Evolutionary conservation across 2,329 filamentous ascomycete genomes (phyloP), one percentile per base, ranked within the genome.

Genomic region (Fusarium sp.): DNA sequence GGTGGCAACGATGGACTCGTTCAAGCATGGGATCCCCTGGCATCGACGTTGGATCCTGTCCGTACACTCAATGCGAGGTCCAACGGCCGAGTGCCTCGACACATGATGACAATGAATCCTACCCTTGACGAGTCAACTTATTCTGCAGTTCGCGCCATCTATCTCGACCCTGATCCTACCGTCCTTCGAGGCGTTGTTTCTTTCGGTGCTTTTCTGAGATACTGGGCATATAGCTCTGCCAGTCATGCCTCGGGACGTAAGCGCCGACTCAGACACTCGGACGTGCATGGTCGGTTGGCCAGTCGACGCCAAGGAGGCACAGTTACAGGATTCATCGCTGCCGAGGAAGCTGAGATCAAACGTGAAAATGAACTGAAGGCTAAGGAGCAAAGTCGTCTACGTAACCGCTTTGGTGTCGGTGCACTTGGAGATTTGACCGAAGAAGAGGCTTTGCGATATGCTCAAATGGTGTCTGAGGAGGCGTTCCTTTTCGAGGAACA

Each of bases 21-120:
- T 7, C 96, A 98, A 79, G 93, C 94, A 8, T 99, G 96, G 96
- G 96, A 99, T 82, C 93, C 92, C n/a, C 84, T 99, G 49, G 93
- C 91, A 2, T 98, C 95, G 3, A 92, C 87, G 0, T 81, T 86
- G 20, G 89, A 91, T 22, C 93, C 96, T 1, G 87, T 98, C 54
- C 90, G 94, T 42, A 98, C 94, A 0, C 85, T 99, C 57, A 95
- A 97, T 77, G 93, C 94, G 5, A 90, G 92, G 16, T 94, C 95
- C 71, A 92, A 92, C 3, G 91, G 92, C 10, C 90, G 94, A 29
- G 91, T 95, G 53, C 92, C 95, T 68, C 92, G 95, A 60, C 90
- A 94, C 68, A 82, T 89, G 72, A 79, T 85, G 44, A 78, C 85
- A 25, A 80, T 84, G 65, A 86, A 87, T 43, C 80, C 87, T 84